phyloP scores from a whole-genome alignment of 331 rosid species.

The Cucumis variabilis region DNA sequence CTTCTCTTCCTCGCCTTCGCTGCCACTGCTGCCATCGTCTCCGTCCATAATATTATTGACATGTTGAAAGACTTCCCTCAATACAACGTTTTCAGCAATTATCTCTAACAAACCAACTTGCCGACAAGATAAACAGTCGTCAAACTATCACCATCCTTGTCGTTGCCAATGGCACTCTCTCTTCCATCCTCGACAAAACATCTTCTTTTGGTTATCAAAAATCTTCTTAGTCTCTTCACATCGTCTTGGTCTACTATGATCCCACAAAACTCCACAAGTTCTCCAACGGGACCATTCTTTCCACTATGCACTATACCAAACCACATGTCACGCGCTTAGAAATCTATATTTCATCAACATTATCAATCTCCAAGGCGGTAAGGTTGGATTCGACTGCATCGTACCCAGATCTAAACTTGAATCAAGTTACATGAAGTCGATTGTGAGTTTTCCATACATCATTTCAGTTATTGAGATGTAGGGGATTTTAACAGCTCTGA shows the following conservation, averaged over 20 bases:
- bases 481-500: constrained; percentile 77
- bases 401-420: constrained; percentile 87
- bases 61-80: constrained; percentile 66
- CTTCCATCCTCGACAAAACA: constrained; percentile 61
- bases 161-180: constrained; percentile 64
- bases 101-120: constrained; percentile 66
- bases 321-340: constrained; percentile 79
- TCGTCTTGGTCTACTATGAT: constrained; percentile 90
- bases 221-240: constrained; percentile 72
- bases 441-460: constrained; percentile 80
- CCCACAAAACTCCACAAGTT: constrained; percentile 74
- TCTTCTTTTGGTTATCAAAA: constrained; percentile 82
- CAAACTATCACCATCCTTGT: constrained; percentile 85
- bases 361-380: constrained; percentile 86
- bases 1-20: constrained; percentile 37
- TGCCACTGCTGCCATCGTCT: constrained; percentile 40
- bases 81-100: constrained; percentile 64
- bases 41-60: constrained; percentile 90
- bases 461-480: constrained; percentile 85
- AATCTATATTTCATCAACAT: constrained; percentile 88
- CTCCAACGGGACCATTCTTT: constrained; percentile 74
- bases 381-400: constrained; percentile 88
- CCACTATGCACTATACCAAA: constrained; percentile 89
- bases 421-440: constrained; percentile 76
- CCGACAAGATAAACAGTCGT: constrained; percentile 89